Base-by-base conservation (phyloP, 1,139 yeast species). In the Suhomyces guaymorum region DNA sequence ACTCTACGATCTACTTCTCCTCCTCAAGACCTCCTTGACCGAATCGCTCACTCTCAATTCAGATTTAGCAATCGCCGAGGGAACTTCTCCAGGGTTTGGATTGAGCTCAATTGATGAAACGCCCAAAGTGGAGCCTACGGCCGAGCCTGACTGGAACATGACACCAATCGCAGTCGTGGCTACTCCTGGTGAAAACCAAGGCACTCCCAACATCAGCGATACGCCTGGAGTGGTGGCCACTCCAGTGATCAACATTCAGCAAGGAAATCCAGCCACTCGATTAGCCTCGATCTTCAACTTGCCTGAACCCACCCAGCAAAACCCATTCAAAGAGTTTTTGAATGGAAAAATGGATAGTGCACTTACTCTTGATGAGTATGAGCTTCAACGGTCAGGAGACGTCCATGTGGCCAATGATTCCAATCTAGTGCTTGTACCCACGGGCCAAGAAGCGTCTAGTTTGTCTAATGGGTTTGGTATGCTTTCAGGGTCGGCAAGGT, bases 1-100 rank as follows among this genome's bases (percentile, higher is more conserved):
- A 43, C 59, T 82, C 2, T 81, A 80, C 48, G 92, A 84, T 52
- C 65, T 82, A 28, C 57, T 82, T 25, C 59, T 80, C 3, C 72
- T 85, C 3, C 61, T 82, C 49, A 81, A 80, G 49, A 57, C 58
- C 2, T 52, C 67, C 2, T 44, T 67, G 7, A 55, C 64, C 2
- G 60, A 49, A 29, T 48, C 38, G 22, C 33, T 54, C 5, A 46
- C 48, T 9, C 21, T 42, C 8, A 39, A 34, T n/a, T 25, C 46
- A 12, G 57, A 48, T 16, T 31, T 34, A 13, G 49, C 31, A 11
- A 15, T 28, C 12, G 42, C 33, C 4, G 49, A 42, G 14, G 43
- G 37, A 3, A 41, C 44, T 7, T 48, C 52, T 7, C 53, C 52
- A 2, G 47, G 41, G 7, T 37, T 23, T 12, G 20, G 10, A 12